phyloP scores from a whole-genome alignment of 73 alveolate species.

The Paraurostyla sp. region DNA sequence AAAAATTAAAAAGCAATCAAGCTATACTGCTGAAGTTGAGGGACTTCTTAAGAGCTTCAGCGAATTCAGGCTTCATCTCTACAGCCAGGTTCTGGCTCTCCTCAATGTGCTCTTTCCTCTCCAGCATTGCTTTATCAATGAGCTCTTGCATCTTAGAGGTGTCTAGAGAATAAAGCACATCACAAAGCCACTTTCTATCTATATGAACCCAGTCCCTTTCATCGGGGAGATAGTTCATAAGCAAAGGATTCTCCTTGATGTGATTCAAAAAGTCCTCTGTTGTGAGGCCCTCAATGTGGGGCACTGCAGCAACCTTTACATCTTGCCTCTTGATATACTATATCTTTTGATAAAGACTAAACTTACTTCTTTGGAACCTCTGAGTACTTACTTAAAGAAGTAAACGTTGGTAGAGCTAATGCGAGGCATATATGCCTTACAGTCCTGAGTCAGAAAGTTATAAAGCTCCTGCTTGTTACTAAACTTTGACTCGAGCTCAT shows the following conservation, averaged over 20 bases:
- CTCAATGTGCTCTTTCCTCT: not conserved
- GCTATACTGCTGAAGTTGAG: not conserved
- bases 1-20: not conserved
- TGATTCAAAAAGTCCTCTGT: not conserved
- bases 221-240: not conserved
- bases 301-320: not conserved
- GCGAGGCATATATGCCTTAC: not conserved
- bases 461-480: too few relatives aligned
- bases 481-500: too few relatives aligned
- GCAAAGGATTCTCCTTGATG: not conserved
- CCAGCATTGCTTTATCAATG: not conserved
- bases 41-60: not conserved
- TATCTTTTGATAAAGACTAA: too few relatives aligned
- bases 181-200: conserved; percentile 36
- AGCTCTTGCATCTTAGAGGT: not conserved
- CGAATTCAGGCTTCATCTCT: not conserved
- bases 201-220: not conserved
- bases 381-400: not conserved
- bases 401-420: not conserved
- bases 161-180: not conserved
- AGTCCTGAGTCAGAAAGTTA: too few relatives aligned
- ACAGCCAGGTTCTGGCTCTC: not conserved
- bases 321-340: not conserved
- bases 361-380: not conserved
- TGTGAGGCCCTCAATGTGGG: conserved; percentile 13